phyloP scores from a whole-genome alignment of 805 yeast species.

The Candida corydali region DNA sequence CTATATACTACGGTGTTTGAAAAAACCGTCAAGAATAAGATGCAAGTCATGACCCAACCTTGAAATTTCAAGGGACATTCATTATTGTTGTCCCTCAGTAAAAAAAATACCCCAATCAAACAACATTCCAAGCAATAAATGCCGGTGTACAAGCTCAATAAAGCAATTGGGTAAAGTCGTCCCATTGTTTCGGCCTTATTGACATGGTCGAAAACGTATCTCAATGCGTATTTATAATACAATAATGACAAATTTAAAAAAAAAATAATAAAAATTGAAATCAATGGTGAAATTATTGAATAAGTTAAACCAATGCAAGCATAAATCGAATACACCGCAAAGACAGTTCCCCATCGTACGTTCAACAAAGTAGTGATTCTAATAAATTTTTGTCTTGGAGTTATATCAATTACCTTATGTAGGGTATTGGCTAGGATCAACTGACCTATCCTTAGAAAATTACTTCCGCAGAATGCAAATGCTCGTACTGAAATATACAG shows the following conservation, averaged over 20 bases:
- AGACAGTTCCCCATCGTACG: conserved; percentile 75
- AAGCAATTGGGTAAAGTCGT: conserved; percentile 64
- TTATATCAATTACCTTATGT: conserved; percentile 38
- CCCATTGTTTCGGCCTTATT: conserved; percentile 68
- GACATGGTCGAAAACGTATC: conserved; percentile 48
- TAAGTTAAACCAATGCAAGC: conserved; percentile 78
- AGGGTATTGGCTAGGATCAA: conserved; percentile 38
- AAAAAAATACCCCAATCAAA: conserved; percentile 68
- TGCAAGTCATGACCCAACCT: conserved; percentile 48
- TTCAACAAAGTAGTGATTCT: conserved; percentile 41
- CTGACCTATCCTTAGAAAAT: conserved; percentile 56
- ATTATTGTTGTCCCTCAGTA: conserved; percentile 50
- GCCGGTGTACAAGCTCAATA: conserved; percentile 76
- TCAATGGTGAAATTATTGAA: conserved; percentile 74
- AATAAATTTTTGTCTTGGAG: conserved; percentile 57
- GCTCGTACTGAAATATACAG: conserved; percentile 75
- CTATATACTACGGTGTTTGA: conserved; percentile 52
- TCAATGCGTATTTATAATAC: conserved; percentile 68
- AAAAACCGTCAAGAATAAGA: conserved; percentile 51
- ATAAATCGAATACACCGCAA: conserved; percentile 72
- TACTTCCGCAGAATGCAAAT: conserved; percentile 68
- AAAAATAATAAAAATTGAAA: conserved; percentile 61
- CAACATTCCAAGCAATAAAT: conserved; percentile 78
- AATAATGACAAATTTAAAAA: conserved; percentile 45
- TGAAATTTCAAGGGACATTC: conserved; percentile 42